Evolutionary conservation across 129 eudicot genomes (phyloP), one percentile per base, ranked within the genome.

Genomic region (Artemisia annua): DNA sequence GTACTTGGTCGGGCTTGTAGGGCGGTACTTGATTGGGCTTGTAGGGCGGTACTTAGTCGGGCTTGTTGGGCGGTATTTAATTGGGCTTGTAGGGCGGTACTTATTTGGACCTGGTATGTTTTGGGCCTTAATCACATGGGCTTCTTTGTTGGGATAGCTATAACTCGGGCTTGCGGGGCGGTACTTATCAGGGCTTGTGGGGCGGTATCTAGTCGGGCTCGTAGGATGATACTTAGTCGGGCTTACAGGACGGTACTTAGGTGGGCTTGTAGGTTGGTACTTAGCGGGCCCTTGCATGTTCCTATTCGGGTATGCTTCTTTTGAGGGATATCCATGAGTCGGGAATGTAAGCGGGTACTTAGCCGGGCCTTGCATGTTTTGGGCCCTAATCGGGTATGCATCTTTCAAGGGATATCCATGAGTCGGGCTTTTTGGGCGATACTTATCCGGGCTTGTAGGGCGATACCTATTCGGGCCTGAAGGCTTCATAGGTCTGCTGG

Each of bases 191-290:
- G 59, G 59, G 60, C 48, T 26, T 0, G 59, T 20, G 15, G 59
- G 72, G 22, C 7, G 57, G 7, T 67, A 48, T 13, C n/a, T 71
- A 71, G 63, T 30, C 7, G 50, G 50, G 18, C 70, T 74, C 54
- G 39, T 18, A 7, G 71, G 78, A 1, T 2, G 64, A 22, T 49
- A 49, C 30, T 68, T 76, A 9, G n/a, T 35, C 17, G 70, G 70
- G 69, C 70, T 52, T 7, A 11, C 0, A 3, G 51, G 32, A 11
- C 13, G 69, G 24, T 72, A 48, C 26, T 60, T 72, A 15, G 16
- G 26, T 12, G 77, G 68, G 60, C 77, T 46, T 12, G 44, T 12
- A 35, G 51, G 63, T 2, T 5, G 52, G 18, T 69, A n/a, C 52
- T 69, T 69, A 16, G 19, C 32, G 4, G 63, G 63, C 13, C 74